Conservation (phyloP, 495 filamentous ascomycete genomes). For the Penicillium flavigenum region DNA sequence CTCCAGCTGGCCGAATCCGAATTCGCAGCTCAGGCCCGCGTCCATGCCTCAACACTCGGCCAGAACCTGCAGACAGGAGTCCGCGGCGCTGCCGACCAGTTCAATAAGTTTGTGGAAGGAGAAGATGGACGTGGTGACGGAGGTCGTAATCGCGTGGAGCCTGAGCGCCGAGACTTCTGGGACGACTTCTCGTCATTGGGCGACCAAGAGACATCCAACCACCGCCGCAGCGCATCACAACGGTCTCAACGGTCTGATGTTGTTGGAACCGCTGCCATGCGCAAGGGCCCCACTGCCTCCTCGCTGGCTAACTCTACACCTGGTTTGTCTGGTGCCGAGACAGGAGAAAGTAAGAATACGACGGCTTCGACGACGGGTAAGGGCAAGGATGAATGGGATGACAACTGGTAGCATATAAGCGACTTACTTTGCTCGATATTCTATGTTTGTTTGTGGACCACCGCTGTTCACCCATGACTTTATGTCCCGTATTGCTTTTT, state of each 20-base stretch:
- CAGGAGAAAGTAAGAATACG: slow-evolving; percentile 38
- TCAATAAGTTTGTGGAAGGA: slow-evolving; percentile 81
- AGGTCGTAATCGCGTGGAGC: slow-evolving; percentile 42
- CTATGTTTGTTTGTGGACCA: slow-evolving; percentile 7
- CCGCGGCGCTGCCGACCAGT: slow-evolving; percentile 68
- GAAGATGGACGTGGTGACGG: slow-evolving; percentile 36
- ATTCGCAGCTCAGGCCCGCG: slow-evolving; percentile 75
- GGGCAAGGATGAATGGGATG: slow-evolving; percentile 62
- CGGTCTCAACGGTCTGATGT: slow-evolving; percentile 36
- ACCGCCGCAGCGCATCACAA: slow-evolving; percentile 31
- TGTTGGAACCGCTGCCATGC: slow-evolving; percentile 75
- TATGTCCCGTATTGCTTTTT: slow-evolving; percentile 10
- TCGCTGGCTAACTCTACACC: slow-evolving; percentile 24
- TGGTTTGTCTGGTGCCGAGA: slow-evolving; percentile 39
- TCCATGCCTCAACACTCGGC: slow-evolving; percentile 65
- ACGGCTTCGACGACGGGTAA: slow-evolving; percentile 33
- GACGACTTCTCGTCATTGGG: slow-evolving; percentile 69
- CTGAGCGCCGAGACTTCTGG: slow-evolving; percentile 86
- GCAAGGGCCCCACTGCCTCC: slow-evolving; percentile 51
- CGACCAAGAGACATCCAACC: slow-evolving; percentile 45
- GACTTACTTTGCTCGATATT: slow-evolving; percentile 9
- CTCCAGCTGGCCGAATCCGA: slow-evolving; percentile 79
- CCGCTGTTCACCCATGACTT: slow-evolving; percentile 13
- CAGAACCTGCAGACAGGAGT: slow-evolving; percentile 64
- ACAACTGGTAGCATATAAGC: slow-evolving; percentile 55